These are phyloP conservation scores for Achaetomiella virescens DNA, from an alignment of 495 filamentous ascomycete genomes.

Conservation along the genomic window DNA sequence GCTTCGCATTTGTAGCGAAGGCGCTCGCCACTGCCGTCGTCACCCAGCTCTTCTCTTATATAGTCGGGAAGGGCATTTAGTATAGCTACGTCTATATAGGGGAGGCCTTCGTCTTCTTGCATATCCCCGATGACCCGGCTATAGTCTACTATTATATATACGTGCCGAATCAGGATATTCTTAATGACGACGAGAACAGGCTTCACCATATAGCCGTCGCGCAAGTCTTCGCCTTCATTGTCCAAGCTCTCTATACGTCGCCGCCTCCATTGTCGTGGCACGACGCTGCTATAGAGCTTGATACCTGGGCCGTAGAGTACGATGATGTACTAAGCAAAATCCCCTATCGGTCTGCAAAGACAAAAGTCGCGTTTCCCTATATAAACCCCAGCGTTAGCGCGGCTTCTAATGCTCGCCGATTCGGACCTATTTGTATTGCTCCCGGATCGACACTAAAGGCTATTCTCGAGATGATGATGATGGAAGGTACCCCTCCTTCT, in stretches of 20 bases:
- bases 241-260: slow-evolving; percentile 35
- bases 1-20: slow-evolving; percentile 22
- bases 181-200: slow-evolving; percentile 25
- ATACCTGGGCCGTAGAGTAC: slow-evolving; percentile 36
- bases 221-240: slow-evolving; percentile 43
- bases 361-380: slow-evolving; percentile 23
- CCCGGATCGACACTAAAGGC: slow-evolving; percentile 4
- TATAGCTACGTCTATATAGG: slow-evolving; percentile 44
- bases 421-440: slow-evolving; percentile 20
- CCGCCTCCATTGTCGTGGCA: slow-evolving; percentile 37
- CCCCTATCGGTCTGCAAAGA: slow-evolving; percentile 23
- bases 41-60: slow-evolving; percentile 46
- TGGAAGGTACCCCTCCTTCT: slow-evolving; percentile 18
- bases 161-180: slow-evolving; percentile 38
- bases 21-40: slow-evolving; percentile 33
- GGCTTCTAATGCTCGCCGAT: slow-evolving; percentile 26
- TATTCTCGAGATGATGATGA: slow-evolving; percentile 12
- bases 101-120: slow-evolving; percentile 43
- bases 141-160: slow-evolving; percentile 35
- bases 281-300: slow-evolving; percentile 24
- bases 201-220: slow-evolving; percentile 40
- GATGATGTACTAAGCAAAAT: slow-evolving; percentile 33
- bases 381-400: slow-evolving; percentile 25
- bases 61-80: slow-evolving; percentile 37
- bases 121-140: slow-evolving; percentile 38